Evolutionary conservation across 805 yeast genomes (phyloP).

Genomic region (Monosporozyma aerobia): DNA sequence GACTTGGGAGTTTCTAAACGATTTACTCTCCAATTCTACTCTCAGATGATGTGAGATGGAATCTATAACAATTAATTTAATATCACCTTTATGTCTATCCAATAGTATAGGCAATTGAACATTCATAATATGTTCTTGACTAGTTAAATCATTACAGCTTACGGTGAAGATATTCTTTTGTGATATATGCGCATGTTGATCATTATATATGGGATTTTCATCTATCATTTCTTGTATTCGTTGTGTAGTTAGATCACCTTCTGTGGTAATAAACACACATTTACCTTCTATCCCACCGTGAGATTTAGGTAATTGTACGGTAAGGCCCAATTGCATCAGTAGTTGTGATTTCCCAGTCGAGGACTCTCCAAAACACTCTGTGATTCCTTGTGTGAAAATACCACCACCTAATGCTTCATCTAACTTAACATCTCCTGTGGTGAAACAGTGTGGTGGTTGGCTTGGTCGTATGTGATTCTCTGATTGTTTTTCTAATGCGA

Average conservation of each 20-base stretch:
- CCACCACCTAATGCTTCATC: slow-evolving; percentile 51
- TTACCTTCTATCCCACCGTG: slow-evolving; percentile 42
- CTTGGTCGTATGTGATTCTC: not conserved
- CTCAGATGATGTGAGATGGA: slow-evolving; percentile 77
- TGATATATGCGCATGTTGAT: slow-evolving; percentile 27
- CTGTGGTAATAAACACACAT: slow-evolving; percentile 74
- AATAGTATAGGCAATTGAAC: slow-evolving; percentile 60
- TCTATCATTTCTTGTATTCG: slow-evolving; percentile 46
- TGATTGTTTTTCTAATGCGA: not conserved
- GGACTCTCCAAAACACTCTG: slow-evolving; percentile 78
- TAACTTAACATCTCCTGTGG: slow-evolving; percentile 44
- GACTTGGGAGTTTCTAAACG: slow-evolving; percentile 30
- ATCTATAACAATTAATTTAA: slow-evolving; percentile 62
- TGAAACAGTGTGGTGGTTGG: slow-evolving; percentile 23
- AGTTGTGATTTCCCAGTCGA: slow-evolving; percentile 84
- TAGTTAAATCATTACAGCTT: slow-evolving; percentile 57
- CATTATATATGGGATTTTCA: slow-evolving; percentile 26
- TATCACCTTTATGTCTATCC: slow-evolving; percentile 27
- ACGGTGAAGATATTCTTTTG: slow-evolving; percentile 40
- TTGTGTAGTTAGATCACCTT: slow-evolving; percentile 58
- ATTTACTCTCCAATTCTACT: slow-evolving; percentile 42
- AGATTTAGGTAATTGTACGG: slow-evolving; percentile 43
- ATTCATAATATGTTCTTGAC: slow-evolving; percentile 61
- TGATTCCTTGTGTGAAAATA: slow-evolving; percentile 42
- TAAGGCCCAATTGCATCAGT: slow-evolving; percentile 52